Conservation (phyloP, 2,329 filamentous ascomycete species). For the Myriosclerotinia curreyana region DNA sequence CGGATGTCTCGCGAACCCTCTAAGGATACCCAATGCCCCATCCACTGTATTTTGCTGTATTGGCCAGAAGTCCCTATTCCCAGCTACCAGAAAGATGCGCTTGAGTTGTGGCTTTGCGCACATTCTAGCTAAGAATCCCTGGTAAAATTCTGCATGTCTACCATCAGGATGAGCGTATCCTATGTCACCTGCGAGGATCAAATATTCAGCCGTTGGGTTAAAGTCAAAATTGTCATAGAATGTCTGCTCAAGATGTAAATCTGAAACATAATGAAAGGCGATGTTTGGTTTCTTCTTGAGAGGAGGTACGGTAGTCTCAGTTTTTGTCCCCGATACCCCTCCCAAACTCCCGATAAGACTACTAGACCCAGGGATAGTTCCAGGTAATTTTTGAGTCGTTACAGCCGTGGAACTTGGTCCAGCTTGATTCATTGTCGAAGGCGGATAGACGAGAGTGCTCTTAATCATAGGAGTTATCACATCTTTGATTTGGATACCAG, state of each 20-base stretch:
- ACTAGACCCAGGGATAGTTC: too few species aligned
- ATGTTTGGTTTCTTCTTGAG: neutral
- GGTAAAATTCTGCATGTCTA: neutral
- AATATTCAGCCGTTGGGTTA: neutral
- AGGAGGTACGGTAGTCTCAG: neutral
- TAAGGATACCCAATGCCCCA: neutral
- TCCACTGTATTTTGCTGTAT: neutral
- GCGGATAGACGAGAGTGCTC: neutral
- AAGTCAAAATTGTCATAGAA: constrained; percentile 2
- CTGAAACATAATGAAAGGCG: constrained; percentile 10
- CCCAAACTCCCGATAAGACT: too few species aligned
- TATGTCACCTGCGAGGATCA: constrained; percentile 7
- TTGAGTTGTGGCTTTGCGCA: constrained; percentile 7
- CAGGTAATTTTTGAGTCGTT: too few species aligned
- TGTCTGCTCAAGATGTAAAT: constrained; percentile 16
- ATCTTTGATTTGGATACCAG: neutral
- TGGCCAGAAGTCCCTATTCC: constrained; percentile 9
- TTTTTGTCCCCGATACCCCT: too few species aligned
- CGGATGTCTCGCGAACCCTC: neutral
- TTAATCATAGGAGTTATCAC: neutral
- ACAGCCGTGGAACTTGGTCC: too few species aligned
- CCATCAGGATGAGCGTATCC: neutral
- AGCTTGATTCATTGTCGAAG: neutral
- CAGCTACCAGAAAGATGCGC: constrained; percentile 6
- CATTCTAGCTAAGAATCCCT: neutral